Evolutionary conservation across 495 filamentous ascomycete species (phyloP).

Genomic region (Trypethelium eluteriae): DNA sequence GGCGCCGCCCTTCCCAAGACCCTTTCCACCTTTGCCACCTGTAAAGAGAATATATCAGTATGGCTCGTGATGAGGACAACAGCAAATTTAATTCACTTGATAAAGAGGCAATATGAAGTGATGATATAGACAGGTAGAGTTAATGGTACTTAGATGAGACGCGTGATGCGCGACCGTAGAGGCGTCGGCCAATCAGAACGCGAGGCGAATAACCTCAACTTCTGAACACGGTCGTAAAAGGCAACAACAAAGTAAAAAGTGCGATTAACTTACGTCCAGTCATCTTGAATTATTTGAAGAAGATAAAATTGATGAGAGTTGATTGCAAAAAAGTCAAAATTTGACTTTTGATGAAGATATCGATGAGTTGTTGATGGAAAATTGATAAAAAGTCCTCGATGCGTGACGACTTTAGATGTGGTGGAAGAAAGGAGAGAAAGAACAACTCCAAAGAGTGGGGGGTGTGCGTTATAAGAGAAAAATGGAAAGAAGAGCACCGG

Average conservation of each 20-base stretch:
- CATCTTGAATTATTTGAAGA: conserved; percentile 68
- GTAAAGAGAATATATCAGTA: conserved; percentile 26
- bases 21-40: conserved; percentile 63
- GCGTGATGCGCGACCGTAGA: conserved; percentile 32
- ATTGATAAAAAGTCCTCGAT: not conserved
- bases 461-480: conserved; percentile 1
- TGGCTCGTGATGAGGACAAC: conserved; percentile 18
- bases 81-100: conserved; percentile 9
- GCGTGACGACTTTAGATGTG: not conserved
- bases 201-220: conserved; percentile 11
- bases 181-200: conserved; percentile 25
- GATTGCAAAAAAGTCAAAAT: conserved; percentile 18
- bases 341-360: conserved; percentile 12
- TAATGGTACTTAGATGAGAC: not conserved
- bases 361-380: conserved; percentile 6
- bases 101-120: not conserved
- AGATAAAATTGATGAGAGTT: conserved; percentile 46
- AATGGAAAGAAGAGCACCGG: not conserved
- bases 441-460: conserved; percentile 5
- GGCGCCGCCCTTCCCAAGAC: conserved; percentile 85
- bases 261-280: conserved; percentile 57
- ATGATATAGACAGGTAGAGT: no score
- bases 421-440: conserved; percentile 5
- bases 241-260: conserved; percentile 15
- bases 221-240: conserved; percentile 1